Base-by-base conservation (phyloP, 2,329 filamentous ascomycete genomes). In the Aspergillus intermedius region DNA sequence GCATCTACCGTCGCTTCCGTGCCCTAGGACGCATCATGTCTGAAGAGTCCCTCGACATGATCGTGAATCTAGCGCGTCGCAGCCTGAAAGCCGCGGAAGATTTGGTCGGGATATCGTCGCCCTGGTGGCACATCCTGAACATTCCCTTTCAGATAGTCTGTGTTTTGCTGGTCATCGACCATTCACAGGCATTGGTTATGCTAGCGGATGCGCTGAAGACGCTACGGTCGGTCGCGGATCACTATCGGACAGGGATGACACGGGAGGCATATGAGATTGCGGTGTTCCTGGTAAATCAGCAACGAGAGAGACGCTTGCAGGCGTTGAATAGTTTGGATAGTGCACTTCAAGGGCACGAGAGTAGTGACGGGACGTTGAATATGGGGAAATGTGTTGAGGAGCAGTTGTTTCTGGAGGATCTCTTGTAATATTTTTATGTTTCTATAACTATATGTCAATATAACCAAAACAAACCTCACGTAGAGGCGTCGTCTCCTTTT, bases 51-150 rank as follows among this genome's bases (percentile, higher is more conserved):
- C 35, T 21, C 45, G 22, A 43, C 19, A 8, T 13, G 6, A 21
- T 41, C 39, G 21, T 41, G 39, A 19, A 22, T 17, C 39, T 41
- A 19, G 39, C 39, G 12, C 17, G 13, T 13, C 17, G 13, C 3
- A 23, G 17, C 12, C 19, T 34, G n/a, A 45, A 41, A 23, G 47
- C 43, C 4, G 42, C 44, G 1, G 42, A 17, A 10, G 28, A 23
- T 5, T 10, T 52, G 34, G 41, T 42, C 2, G 28, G 43, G 4
- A 34, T 22, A 4, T 44, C 32, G 10, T 46, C 35, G 5, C 53
- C 53, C 5, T 57, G 54, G 54, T 57, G 54, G 51, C 53, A 57
- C 23, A 42, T 51, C n/a, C n/a, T 51, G 30, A 57, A 55, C 19
- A 45, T 55, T n/a, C 54, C 54, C 5, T 57, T 57, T 22, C 53